Conservation (phyloP, 2,329 filamentous ascomycete species). For the Ophiocordyceps sinensis region DNA sequence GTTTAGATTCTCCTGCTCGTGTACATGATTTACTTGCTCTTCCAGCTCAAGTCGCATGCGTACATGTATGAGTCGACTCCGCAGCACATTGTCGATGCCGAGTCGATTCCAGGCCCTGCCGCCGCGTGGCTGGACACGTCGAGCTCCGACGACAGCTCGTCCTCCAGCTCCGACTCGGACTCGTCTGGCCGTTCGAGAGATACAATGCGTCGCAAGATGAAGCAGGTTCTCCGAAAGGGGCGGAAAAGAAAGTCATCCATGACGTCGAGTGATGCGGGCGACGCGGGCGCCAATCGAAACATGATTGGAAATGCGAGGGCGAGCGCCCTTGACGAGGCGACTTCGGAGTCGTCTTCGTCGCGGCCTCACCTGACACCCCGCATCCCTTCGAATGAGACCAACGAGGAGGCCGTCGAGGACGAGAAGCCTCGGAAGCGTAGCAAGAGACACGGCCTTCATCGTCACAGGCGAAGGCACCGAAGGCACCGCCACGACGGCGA, state of each 20-base stretch:
- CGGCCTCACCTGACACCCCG: constrained; percentile 21
- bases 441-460: constrained; percentile 20
- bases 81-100: constrained; percentile 84
- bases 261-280: constrained; percentile 46
- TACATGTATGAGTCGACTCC: constrained; percentile 90
- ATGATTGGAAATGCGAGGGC: constrained; percentile 25
- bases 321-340: constrained; percentile 20
- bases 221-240: constrained; percentile 55
- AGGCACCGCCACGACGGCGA: constrained; percentile 15
- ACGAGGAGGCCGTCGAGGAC: constrained; percentile 31
- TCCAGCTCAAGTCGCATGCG: constrained; percentile 82
- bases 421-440: constrained; percentile 20
- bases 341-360: constrained; percentile 23
- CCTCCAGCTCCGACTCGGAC: constrained; percentile 56
- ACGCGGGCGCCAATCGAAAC: constrained; percentile 18
- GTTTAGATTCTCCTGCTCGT: constrained; percentile 58
- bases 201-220: constrained; percentile 62
- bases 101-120: constrained; percentile 72
- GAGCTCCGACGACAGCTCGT: constrained; percentile 38
- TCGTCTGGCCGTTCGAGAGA: constrained; percentile 37
- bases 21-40: constrained; percentile 71
- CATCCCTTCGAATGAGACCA: constrained; percentile 20
- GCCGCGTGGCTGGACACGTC: constrained; percentile 70
- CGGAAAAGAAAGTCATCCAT: constrained; percentile 65
- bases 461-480: constrained; percentile 22